Evolutionary conservation across 192 early-diverging fungal genomes (phyloP), one percentile per base, ranked within the genome.

Genomic region (Phycomyces nitens): DNA sequence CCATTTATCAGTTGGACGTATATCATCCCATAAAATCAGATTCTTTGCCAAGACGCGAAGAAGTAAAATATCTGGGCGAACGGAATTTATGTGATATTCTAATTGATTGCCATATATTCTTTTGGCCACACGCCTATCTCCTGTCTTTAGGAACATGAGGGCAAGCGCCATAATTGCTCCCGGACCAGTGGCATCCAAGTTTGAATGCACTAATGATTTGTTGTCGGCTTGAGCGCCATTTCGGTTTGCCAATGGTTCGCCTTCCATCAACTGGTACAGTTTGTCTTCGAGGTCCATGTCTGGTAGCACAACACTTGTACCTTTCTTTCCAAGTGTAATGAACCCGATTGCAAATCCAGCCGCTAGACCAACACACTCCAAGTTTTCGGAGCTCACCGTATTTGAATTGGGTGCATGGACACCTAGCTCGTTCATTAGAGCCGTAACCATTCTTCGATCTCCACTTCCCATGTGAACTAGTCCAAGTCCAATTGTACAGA

Each of bases 311-410:
- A 56, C 66, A 0, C 81, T 64, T 20, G 72, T 74, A 64, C 77
- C 64, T 16, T 86, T 90, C 44, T 78, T 70, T 6, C 89, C 92
- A 3, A 94, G 76, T 9, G 77, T 84, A n/a, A 92, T 86, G 22
- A 94, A 81, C 3, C 94, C 95, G 39, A 97, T 70, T 0, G 91
- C 84, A 67, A 96, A 87, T 1, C 95, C 95, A 47, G 90, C 77
- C 0, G 90, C 79, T n/a, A 92, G 75, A 3, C 90, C 86, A 65
- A 87, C 87, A 55, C 85, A 79, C 56, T 90, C 89, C 24, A 70
- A 65, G 50, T 79, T 68, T 27, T 67, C 64, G 40, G 70, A 69
- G 0, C 50, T 58, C 27, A 60, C 55, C 20, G 60, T 47, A n/a
- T 18, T 47, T 47, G 44, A 14, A 3, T 47, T 47, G 0, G 72